Base-by-base conservation (phyloP, 2,329 filamentous ascomycete genomes). In the Plectosphaerella cucumerina region DNA sequence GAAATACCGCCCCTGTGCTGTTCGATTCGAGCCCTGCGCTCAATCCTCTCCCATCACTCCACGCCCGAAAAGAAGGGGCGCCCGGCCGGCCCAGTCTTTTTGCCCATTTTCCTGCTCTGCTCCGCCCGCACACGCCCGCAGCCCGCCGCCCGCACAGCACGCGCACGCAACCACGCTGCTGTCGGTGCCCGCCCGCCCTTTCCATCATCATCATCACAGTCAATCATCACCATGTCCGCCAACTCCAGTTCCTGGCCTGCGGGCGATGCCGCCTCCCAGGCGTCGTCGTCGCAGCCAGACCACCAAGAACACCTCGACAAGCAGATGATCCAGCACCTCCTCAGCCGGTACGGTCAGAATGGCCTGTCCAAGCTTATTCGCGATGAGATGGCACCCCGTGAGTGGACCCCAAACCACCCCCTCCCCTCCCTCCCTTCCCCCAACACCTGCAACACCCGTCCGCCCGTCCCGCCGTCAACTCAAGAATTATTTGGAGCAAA, bases 261-360 rank as follows among this genome's bases (percentile, higher is more conserved):
- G 47, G 53, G 53, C 47, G 65, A 67, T 50, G 63, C 59, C 56
- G 53, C 60, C 54, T 60, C 64, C 34, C 60, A 65, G 50, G 59
- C 59, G 48, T 51, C 49, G 42, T 48, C 53, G 18, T 58, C 59
- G 33, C 58, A 62, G 26, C 61, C 62, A 31, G 60, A 62, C 44
- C 59, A 60, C n/a, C 54, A 50, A n/a, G 50, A 56, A 17, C 53
- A 50, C 15, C 59, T 68, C 35, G 66, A 68, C 51, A 64, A 64
- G 11, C 66, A 69, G 49, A 58, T 68, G 47, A 63, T 68, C 33
- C 63, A 66, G 31, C 65, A 69, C 56, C 61, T 68, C 9, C 60
- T 68, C 58, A 58, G 54, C 48, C 62, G 62, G 44, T 68, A 68
- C 50, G 61, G 63, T 31, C 61, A 58, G 22, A 64, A 68, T n/a